phyloP scores from a whole-genome alignment of 345 rosid species.

The Corchorus capsularis region DNA sequence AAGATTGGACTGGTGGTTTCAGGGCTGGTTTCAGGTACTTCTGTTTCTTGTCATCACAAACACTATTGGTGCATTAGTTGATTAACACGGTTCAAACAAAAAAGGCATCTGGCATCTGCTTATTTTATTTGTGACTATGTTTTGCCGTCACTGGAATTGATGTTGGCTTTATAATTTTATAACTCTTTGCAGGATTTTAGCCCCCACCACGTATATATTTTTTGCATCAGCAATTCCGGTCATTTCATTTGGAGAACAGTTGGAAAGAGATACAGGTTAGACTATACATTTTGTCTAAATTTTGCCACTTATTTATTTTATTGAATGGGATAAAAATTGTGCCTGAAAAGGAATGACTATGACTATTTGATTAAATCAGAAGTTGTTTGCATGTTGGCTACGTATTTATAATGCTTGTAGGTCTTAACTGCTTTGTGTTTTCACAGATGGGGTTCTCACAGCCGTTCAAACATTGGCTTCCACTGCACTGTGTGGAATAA shows the following conservation, averaged over 20 bases:
- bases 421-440: conserved; percentile 13
- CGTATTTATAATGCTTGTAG: neutral
- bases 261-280: conserved; percentile 85
- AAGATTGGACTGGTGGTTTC: conserved; percentile 89
- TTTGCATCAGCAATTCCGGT: conserved; percentile 97
- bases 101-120: neutral
- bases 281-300: neutral
- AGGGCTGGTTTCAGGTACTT: conserved; percentile 77
- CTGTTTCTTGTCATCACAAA: conserved; percentile 8
- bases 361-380: neutral
- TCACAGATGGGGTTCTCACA: conserved; percentile 76
- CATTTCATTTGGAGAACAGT: conserved; percentile 89
- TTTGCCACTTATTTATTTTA: conserved; percentile 1
- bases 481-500: conserved; percentile 86
- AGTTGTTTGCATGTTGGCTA: neutral
- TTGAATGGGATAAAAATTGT: neutral
- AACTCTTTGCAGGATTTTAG: conserved; percentile 65
- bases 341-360: neutral
- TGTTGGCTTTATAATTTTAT: conserved; percentile 11
- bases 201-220: conserved; percentile 94
- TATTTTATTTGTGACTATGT: neutral
- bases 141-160: conserved; percentile 2
- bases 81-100: neutral
- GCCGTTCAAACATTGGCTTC: conserved; percentile 94
- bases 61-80: neutral